Conservation (phyloP, 2,329 filamentous ascomycete genomes). For the Pestalotiopsis sp. region DNA sequence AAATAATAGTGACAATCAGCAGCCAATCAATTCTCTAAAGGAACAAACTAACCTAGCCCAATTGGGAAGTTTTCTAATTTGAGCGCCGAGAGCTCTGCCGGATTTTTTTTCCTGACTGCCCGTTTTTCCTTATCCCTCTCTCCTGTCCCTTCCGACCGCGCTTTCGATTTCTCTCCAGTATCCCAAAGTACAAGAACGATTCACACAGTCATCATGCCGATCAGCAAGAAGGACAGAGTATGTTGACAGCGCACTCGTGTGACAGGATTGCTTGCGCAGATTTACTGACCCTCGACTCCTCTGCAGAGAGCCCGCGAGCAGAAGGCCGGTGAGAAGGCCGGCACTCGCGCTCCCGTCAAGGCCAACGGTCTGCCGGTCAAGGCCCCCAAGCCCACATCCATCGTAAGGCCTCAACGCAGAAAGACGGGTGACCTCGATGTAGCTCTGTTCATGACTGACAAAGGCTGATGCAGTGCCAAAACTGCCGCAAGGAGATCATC, state of each 20-base stretch:
- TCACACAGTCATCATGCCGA: slow-evolving; percentile 12
- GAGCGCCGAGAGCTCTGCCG: neutral
- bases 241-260: neutral
- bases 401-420: slow-evolving; percentile 34
- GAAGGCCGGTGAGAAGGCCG: slow-evolving; percentile 55
- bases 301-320: slow-evolving; percentile 54
- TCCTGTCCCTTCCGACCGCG: neutral
- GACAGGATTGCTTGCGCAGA: neutral
- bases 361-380: slow-evolving; percentile 58
- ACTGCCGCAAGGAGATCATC: slow-evolving; percentile 53
- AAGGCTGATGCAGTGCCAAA: slow-evolving; percentile 41
- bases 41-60: neutral
- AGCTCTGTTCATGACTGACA: slow-evolving; percentile 11
- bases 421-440: slow-evolving; percentile 12
- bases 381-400: slow-evolving; percentile 51
- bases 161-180: neutral
- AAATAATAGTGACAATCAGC: no score
- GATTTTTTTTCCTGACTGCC: neutral
- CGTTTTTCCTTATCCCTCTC: neutral
- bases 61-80: neutral
- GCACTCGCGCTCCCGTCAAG: slow-evolving; percentile 55
- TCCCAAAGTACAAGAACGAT: neutral
- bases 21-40: no score
- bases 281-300: slow-evolving; percentile 7
- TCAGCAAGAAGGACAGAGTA: slow-evolving; percentile 18